Conservation (phyloP, 1,284 basidiomycete species). For the Cronartium quercuum region DNA sequence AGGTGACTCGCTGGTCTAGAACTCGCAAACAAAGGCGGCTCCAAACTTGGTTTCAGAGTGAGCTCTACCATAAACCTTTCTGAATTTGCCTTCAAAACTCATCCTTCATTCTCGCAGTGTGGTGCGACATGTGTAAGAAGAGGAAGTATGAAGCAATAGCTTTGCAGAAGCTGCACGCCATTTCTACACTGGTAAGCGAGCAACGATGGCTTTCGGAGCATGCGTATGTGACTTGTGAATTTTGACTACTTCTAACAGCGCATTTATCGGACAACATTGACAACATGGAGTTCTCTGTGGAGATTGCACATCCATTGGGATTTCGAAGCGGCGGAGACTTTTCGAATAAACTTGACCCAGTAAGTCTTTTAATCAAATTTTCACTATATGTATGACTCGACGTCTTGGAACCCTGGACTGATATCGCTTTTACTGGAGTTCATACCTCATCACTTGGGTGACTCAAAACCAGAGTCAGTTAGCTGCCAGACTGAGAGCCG, state of each 20-base stretch:
- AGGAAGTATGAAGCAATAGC: not conserved
- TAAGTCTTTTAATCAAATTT: not conserved
- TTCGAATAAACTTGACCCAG: not conserved
- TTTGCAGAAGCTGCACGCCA: not conserved
- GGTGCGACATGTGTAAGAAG: not conserved
- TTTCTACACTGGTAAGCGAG: not conserved
- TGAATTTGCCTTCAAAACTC: not conserved
- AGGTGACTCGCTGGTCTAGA: not conserved
- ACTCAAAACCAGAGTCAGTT: not conserved
- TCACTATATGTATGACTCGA: not conserved
- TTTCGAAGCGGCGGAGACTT: not conserved
- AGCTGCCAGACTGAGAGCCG: not conserved
- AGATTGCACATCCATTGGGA: not conserved
- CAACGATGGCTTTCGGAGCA: not conserved
- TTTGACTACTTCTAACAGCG: not conserved
- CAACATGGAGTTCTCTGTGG: not conserved
- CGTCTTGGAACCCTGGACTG: not conserved
- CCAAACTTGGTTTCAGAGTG: not conserved
- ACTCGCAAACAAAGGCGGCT: not conserved
- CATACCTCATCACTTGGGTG: not conserved
- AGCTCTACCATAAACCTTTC: not conserved
- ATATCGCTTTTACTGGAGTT: not conserved
- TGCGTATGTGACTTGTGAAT: not conserved
- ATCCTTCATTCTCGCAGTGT: not conserved
- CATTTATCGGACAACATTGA: not conserved